Base-by-base conservation (phyloP, 768 basidiomycete genomes). In the Pleurotus ostreatus region DNA sequence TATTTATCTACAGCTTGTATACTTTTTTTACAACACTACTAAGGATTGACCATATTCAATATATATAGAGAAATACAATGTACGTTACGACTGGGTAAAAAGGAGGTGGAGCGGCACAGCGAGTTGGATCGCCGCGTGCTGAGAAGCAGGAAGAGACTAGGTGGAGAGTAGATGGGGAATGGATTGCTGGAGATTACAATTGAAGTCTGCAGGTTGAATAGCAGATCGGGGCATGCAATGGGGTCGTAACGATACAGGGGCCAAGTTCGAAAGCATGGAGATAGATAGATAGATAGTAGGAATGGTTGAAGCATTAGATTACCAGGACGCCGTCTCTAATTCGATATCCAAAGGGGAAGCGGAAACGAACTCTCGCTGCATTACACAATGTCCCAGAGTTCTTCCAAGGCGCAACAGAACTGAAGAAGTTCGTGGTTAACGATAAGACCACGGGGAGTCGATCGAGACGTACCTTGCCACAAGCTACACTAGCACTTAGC, bases 331-430 rank as follows among this genome's bases (percentile, higher is more conserved):
- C 20, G 12, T 16, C 40, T 56, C 39, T 39, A 22, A 43, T 26
- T 46, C 20, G 46, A 53, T 39, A 26, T 53, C 23, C 11, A 55
- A 38, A 58, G 25, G 55, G 48, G 47, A 52, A 38, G 52, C 57
- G 54, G 49, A 51, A 11, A 56, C 15, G 56, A 46, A 46, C 26
- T 52, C 41, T 15, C 23, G 55, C 37, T 55, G 55, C 37, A 47
- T 77, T 74, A 94, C 53, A 94, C 81, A 65, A 97, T 85, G 68
- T 94, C 92, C 94, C 94, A 96, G 51, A 97, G 79, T 59, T 98
- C 95, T 74, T 98, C 95, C 53, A 96, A 74, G 3, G 89, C 87
- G 65, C 92, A 93, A 67, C 91, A 93, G 69, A 94, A 92, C 91
- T 94, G 61, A 34, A 49, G 49, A 22, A 45, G 7, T 7, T 39